Evolutionary conservation across 148 eudicot species (phyloP).

Genomic region (Cornus kousa): DNA sequence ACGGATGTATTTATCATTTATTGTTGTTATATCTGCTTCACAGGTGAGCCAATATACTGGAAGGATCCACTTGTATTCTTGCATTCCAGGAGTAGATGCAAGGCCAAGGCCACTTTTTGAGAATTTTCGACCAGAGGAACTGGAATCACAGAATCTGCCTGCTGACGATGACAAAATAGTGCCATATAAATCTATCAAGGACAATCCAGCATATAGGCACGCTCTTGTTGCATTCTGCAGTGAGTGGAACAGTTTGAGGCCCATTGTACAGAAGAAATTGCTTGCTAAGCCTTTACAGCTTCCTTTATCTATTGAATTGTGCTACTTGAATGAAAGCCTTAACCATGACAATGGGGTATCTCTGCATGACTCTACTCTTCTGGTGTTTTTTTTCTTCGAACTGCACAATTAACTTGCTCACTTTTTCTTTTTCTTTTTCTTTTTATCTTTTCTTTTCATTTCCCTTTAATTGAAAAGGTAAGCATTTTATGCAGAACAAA

Average conservation of each 20-base stretch:
- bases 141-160: conserved; percentile 31
- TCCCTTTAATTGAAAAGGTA: too few relatives aligned
- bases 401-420: background rate
- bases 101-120: conserved; percentile 72
- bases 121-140: conserved; percentile 76
- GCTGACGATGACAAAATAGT: conserved; percentile 25
- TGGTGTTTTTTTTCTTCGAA: background rate
- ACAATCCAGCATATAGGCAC: conserved; percentile 44
- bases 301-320: conserved; percentile 75
- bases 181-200: conserved; percentile 32
- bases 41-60: conserved; percentile 95
- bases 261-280: conserved; percentile 61
- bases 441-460: too few relatives aligned
- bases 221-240: conserved; percentile 58
- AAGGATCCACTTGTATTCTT: conserved; percentile 82
- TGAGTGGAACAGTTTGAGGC: conserved; percentile 77
- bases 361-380: background rate
- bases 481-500: too few relatives aligned
- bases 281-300: conserved; percentile 81
- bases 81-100: conserved; percentile 60
- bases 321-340: conserved; percentile 61
- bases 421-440: too few relatives aligned
- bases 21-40: conserved; percentile 6
- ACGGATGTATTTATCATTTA: background rate
- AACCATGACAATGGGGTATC: conserved; percentile 78